A percentile compares a stretch with the other conserved stretches of the same genome.
Conservation (phyloP, 2,329 filamentous ascomycete species). For the Aspergillus ustus region DNA sequence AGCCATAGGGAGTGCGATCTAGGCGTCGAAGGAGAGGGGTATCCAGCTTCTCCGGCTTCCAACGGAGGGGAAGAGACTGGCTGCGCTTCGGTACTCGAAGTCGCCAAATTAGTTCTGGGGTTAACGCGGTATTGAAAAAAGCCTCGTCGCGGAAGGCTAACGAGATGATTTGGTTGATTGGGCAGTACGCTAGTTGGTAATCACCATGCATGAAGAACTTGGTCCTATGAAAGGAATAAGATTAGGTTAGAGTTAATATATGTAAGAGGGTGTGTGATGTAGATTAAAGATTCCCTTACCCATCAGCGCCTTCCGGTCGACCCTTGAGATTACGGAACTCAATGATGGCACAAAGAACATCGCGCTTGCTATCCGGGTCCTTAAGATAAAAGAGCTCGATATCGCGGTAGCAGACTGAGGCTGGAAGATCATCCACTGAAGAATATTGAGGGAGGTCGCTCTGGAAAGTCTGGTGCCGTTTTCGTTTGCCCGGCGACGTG, state of each 20-base stretch:
- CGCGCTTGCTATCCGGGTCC: slow-evolving; percentile 26
- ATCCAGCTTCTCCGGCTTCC: slow-evolving; percentile 30
- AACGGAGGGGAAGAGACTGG: slow-evolving; percentile 27
- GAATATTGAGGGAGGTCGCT: slow-evolving; percentile 31
- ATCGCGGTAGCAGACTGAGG: slow-evolving; percentile 29
- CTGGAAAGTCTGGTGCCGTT: slow-evolving; percentile 20
- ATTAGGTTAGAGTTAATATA: too few species aligned
- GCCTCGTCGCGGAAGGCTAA: slow-evolving; percentile 30
- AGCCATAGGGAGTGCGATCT: slow-evolving; percentile 28
- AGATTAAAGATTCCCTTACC: slow-evolving; percentile 25
- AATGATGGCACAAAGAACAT: slow-evolving; percentile 33
- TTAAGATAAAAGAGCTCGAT: slow-evolving; percentile 33
- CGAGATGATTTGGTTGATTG: slow-evolving; percentile 30
- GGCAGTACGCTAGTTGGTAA: slow-evolving; percentile 35
- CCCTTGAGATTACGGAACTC: slow-evolving; percentile 35
- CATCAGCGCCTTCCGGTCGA: slow-evolving; percentile 30
- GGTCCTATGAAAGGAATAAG: slow-evolving; percentile 22
- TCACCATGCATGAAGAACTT: slow-evolving; percentile 36
- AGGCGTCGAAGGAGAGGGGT: slow-evolving; percentile 29
- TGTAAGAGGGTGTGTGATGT: neutral
- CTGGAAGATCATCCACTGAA: slow-evolving; percentile 25
- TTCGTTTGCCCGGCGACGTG: slow-evolving; percentile 18
- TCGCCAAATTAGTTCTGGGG: slow-evolving; percentile 31
- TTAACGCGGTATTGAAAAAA: slow-evolving; percentile 31
- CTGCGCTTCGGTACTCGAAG: slow-evolving; percentile 27